Evolutionary conservation across 768 basidiomycete species (phyloP), one percentile per base, ranked within the genome.

Genomic region (Kwoniella botswanensis): DNA sequence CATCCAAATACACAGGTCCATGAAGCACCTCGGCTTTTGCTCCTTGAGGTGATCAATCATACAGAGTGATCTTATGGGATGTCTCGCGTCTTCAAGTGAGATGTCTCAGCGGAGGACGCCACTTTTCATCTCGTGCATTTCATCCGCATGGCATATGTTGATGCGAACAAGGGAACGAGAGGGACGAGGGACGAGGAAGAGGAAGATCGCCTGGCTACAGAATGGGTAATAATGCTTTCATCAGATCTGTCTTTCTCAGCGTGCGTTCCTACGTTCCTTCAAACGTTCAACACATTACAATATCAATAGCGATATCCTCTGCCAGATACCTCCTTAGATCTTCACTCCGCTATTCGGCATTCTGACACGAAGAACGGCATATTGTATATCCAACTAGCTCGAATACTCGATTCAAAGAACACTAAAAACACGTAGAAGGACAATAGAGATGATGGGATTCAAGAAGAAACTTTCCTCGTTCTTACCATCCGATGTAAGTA

Each of bases 391-490:
- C 35, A 35, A 7, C 35, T 9, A 35, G 35, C 6, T 9, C 7
- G 35, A 35, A 35, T 35, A 35, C 35, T 35, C 35, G 35, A 35
- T 35, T 50, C 13, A 1, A 50, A 18, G 15, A 50, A 15, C 35
- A 35, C 35, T 35, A 7, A 50, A 13, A 50, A 50, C 46, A 18
- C 46, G 46, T 50, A 50, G 18, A 52, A 17, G 46, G 2, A 13
- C 46, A 2, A 18, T 18, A 50, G 46, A 13, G 24, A 69, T 65
- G 65, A 41, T 64, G 35, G 62, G 56, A 29, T 55, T 74, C 60
- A 72, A 72, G 73, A 74, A 74, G 63, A 74, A 74, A 52, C 65
- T 77, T 2, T 56, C 63, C 13, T 69, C 71, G 6, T 50, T 77
- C 42, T 43, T 77, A 46, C 76, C 76, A 5, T 35, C 62, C 56